Evolutionary conservation across 176 grass and related monocot genomes (phyloP).

Genomic region (Eleusine indica): DNA sequence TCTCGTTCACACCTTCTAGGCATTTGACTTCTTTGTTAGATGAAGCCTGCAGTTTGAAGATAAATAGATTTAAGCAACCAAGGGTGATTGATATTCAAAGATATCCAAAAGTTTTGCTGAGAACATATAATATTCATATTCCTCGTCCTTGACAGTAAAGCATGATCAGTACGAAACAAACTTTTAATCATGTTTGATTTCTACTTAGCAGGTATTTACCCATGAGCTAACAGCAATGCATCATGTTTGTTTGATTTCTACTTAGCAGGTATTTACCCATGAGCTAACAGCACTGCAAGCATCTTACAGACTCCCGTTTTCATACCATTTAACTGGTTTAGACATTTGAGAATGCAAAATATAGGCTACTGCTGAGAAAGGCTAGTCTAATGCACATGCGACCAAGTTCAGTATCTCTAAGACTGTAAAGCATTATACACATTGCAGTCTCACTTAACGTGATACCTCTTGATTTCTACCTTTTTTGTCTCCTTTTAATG

Average conservation of each 20-base stretch:
- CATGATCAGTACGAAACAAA: neutral
- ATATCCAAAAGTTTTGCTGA: neutral
- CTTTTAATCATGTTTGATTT: constrained; percentile 19
- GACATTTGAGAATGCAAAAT: constrained; percentile 3
- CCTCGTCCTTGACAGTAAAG: neutral
- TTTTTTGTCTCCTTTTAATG: neutral
- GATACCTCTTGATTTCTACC: neutral
- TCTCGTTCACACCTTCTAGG: constrained; percentile 49
- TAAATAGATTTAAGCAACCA: constrained; percentile 33
- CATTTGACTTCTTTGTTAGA: constrained; percentile 48
- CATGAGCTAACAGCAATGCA: constrained; percentile 4
- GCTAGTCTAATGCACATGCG: neutral
- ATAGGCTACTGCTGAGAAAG: neutral
- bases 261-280: neutral
- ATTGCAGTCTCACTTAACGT: neutral
- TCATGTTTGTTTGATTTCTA: constrained; percentile 6
- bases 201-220: neutral
- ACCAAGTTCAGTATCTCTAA: neutral
- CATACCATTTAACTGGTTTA: neutral
- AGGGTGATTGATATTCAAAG: neutral
- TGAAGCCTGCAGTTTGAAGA: constrained; percentile 49
- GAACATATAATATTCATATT: neutral
- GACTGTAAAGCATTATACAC: neutral
- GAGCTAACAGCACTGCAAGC: neutral
- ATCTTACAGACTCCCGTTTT: constrained; percentile 6